Percentiles rank a stretch among this genome's conserved stretches.
Conservation (phyloP, 805 yeast genomes). For the Metschnikowia orientalis region DNA sequence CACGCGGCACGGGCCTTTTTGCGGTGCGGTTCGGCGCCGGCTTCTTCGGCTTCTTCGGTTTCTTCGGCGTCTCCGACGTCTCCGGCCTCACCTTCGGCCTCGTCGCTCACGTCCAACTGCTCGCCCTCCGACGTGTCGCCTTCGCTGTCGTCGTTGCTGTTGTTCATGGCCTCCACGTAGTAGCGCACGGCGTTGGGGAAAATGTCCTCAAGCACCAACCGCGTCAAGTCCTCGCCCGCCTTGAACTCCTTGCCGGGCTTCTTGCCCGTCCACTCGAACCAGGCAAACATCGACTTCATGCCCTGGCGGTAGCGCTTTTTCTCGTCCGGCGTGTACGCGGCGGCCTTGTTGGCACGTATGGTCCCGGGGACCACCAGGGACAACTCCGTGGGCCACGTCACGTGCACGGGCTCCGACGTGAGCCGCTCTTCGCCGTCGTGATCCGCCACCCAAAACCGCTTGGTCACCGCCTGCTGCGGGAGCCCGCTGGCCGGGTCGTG, state of each 20-base stretch:
- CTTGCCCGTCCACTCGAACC: constrained; percentile 81
- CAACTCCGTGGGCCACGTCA: constrained; percentile 69
- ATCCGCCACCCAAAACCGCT: constrained; percentile 48
- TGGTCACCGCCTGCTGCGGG: constrained; percentile 55
- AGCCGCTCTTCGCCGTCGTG: constrained; percentile 55
- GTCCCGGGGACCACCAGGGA: constrained; percentile 50
- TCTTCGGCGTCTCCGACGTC: no score
- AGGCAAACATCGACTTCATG: constrained; percentile 81
- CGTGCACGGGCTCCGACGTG: constrained; percentile 47
- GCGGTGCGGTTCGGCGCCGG: no score
- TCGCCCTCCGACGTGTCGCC: constrained; percentile 47
- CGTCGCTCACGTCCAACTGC: constrained; percentile 51
- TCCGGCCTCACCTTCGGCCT: no score
- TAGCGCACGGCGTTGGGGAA: constrained; percentile 83
- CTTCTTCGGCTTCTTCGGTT: no score
- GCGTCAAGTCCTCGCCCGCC: constrained; percentile 73
- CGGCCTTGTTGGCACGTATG: constrained; percentile 34
- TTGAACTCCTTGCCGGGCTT: constrained; percentile 76
- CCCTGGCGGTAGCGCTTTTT: constrained; percentile 63
- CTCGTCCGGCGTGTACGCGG: constrained; percentile 44
- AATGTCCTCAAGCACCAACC: constrained; percentile 69
- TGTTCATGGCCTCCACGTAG: constrained; percentile 68
- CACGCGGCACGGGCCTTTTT: no score
- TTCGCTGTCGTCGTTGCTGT: constrained; percentile 48
- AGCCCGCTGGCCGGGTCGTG: constrained; percentile 38